Base-by-base conservation (phyloP, 108 stramenopile genomes). In the Seminavis robusta region DNA sequence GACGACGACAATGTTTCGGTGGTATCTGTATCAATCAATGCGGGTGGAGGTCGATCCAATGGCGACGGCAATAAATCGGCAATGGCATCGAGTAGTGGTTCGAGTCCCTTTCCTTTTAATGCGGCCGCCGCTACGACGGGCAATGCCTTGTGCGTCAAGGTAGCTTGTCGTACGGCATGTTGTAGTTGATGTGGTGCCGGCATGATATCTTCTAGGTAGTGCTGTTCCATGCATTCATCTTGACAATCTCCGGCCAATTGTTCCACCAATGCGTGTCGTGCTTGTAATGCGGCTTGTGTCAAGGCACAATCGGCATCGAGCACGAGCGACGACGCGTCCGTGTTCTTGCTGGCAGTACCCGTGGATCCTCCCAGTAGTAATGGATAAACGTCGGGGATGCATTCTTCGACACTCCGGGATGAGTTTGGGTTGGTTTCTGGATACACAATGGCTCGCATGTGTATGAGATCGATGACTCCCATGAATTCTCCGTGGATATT, bases 41-140 rank as follows among this genome's bases (percentile, higher is more conserved):
- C 61, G 8, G 88, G 85, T 13, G 89, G 71, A 28, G 59, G 28
- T 6, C 89, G 71, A 73, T 99, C 95, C 20, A 96, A 67, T 0
- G 99, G 99, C 33, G 83, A 85, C 3, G 99, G 99, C 11, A 98
- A 67, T 34, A 87, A 90, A 57, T 94, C 95, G 15, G 87, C 86
- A 57, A 98, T 80, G 21, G 77, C 73, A 72, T 99, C 98, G 47
- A 99, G 73, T 8, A 98, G 51, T 15, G 94, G 85, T 55, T 98
- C 97, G 17, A 98, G 81, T 23, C 98, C 98, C 38, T 81, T 77
- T 33, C 96, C 92, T 51, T 83, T 77, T 41, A 98, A 65, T 9
- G 98, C 94, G 29, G 96, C 85, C 7, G 73, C 80, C 25, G 89
- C 77, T 69, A 94, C 62, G 21, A 90, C 85, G 33, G 93, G 93